Percentiles rank a stretch among this genome's conserved stretches.
Conservation (phyloP, 1,284 basidiomycete species). For the Laetiporus sulphureus region DNA sequence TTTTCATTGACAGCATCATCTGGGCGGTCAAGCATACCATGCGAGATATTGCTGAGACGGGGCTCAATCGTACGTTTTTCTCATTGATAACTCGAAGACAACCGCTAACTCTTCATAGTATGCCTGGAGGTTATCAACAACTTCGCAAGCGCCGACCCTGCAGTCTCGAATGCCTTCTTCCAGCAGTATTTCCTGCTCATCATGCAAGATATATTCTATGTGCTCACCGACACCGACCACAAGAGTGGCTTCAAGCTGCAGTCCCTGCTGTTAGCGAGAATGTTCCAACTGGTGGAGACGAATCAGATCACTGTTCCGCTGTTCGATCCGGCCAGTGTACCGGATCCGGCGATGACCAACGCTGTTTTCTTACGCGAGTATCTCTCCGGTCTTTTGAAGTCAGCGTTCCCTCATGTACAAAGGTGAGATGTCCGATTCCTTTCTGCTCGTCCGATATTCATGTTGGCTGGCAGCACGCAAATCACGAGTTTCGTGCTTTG, state of each 20-base stretch:
- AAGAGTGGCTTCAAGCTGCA: constrained; percentile 97
- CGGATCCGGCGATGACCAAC: constrained; percentile 78
- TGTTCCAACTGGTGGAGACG: constrained; percentile 91
- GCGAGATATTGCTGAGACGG: constrained; percentile 97
- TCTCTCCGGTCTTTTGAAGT: constrained; percentile 79
- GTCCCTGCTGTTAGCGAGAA: constrained; percentile 81
- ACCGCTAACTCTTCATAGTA: constrained; percentile 61
- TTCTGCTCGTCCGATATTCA: background rate
- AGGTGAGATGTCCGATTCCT: constrained; percentile 39
- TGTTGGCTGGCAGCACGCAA: constrained; percentile 43
- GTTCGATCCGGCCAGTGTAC: constrained; percentile 73
- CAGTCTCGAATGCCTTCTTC: constrained; percentile 75
- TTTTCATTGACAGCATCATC: constrained; percentile 97
- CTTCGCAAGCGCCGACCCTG: constrained; percentile 78
- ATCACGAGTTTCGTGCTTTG: constrained; percentile 77
- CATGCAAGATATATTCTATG: constrained; percentile 95
- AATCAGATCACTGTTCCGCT: constrained; percentile 81
- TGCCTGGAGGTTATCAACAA: constrained; percentile 95
- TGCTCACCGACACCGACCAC: constrained; percentile 96
- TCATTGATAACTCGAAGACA: constrained; percentile 11
- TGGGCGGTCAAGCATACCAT: constrained; percentile 99
- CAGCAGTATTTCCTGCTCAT: constrained; percentile 91
- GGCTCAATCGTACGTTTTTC: constrained; percentile 61
- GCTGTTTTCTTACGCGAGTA: constrained; percentile 83
- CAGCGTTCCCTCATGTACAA: constrained; percentile 88